A percentile compares a stretch with the other conserved stretches of the same genome.
Conservation (phyloP, 2,329 filamentous ascomycete species). For the Penicillium griseofulvum region DNA sequence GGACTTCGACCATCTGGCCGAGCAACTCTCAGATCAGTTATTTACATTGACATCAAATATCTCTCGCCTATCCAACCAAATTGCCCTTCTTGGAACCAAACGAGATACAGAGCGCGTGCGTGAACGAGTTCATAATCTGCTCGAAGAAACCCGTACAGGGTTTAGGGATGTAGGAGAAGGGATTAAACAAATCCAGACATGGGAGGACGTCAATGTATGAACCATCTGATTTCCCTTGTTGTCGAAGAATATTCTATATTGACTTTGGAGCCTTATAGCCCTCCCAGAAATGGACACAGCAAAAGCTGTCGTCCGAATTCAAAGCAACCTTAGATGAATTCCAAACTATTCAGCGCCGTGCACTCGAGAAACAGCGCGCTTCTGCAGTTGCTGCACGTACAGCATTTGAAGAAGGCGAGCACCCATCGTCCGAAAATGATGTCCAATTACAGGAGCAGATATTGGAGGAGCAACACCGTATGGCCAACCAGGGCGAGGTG, state of each 20-base stretch:
- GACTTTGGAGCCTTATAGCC: slow-evolving; percentile 54
- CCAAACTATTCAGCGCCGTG: slow-evolving; percentile 82
- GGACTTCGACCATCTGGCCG: slow-evolving; percentile 80
- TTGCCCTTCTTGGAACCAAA: slow-evolving; percentile 81
- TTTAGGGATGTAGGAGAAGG: slow-evolving; percentile 94
- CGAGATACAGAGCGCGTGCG: slow-evolving; percentile 87
- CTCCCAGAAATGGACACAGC: slow-evolving; percentile 92
- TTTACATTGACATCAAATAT: slow-evolving; percentile 89
- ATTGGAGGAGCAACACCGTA: slow-evolving; percentile 71
- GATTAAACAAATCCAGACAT: slow-evolving; percentile 85
- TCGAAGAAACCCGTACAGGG: slow-evolving; percentile 79
- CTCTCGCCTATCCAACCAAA: slow-evolving; percentile 76
- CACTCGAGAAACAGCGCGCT: slow-evolving; percentile 88
- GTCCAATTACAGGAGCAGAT: slow-evolving; percentile 62
- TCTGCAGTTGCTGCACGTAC: slow-evolving; percentile 79
- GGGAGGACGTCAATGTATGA: slow-evolving; percentile 76
- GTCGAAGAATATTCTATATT: slow-evolving; percentile 9
- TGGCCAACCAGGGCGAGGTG: slow-evolving; percentile 90
- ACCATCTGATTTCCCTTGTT: neutral
- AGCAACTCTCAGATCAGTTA: slow-evolving; percentile 80
- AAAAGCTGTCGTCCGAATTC: slow-evolving; percentile 92
- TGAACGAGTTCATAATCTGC: slow-evolving; percentile 81
- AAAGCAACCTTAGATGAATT: slow-evolving; percentile 85
- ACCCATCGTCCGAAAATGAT: slow-evolving; percentile 33
- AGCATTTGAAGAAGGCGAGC: slow-evolving; percentile 62